phyloP scores from a whole-genome alignment of 306 rosid species.

The Malus sieversii region DNA sequence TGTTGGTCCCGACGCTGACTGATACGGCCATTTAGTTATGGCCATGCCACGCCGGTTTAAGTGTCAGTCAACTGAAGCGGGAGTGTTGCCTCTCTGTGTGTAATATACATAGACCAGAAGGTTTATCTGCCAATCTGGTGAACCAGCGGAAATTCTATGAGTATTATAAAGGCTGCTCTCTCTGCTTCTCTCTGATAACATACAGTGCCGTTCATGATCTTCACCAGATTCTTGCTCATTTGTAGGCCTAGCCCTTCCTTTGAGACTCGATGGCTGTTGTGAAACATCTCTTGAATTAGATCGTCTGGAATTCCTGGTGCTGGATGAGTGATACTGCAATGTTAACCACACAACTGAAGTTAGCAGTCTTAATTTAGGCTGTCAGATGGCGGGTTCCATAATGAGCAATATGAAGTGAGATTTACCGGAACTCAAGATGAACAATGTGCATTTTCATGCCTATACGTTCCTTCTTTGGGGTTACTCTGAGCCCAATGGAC shows the following conservation, averaged over 20 bases:
- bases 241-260: slow-evolving; percentile 35
- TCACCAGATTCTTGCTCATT: slow-evolving; percentile 34
- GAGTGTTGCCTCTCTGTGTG: neutral
- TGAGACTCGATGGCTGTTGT: slow-evolving; percentile 11
- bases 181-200: slow-evolving; percentile 33
- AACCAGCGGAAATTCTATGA: slow-evolving; percentile 29
- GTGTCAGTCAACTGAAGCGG: neutral
- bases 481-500: slow-evolving; percentile 10
- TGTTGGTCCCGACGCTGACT: neutral
- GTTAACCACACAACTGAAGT: neutral
- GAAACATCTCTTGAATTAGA: slow-evolving; percentile 36
- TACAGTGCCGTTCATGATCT: slow-evolving; percentile 42
- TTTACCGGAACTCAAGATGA: slow-evolving; percentile 36
- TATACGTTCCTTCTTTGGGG: slow-evolving; percentile 25
- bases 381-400: neutral
- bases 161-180: slow-evolving; percentile 27
- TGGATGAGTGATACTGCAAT: slow-evolving; percentile 33
- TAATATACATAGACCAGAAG: neutral
- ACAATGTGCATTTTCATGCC: slow-evolving; percentile 33
- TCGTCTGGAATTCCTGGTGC: slow-evolving; percentile 31
- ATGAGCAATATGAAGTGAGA: neutral
- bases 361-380: neutral
- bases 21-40: neutral
- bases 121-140: slow-evolving; percentile 1
- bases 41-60: neutral